These are phyloP conservation scores for Talaromyces sp. DNA, from an alignment of 2,329 filamentous ascomycete genomes.

Conservation along the genomic window DNA sequence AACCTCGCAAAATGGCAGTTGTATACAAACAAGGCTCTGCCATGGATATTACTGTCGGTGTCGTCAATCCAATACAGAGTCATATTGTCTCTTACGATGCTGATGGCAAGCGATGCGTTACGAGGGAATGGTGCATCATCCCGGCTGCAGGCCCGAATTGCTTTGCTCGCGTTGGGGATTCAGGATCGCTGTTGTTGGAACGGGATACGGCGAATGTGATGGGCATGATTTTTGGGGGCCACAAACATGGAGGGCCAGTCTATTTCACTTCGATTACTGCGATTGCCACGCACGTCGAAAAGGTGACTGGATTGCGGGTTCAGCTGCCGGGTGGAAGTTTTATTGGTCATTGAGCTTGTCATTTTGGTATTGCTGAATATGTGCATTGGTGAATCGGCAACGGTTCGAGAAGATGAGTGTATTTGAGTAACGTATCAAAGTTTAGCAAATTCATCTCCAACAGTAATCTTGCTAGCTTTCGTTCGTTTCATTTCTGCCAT, in stretches of 20 bases:
- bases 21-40: slow-evolving; percentile 12
- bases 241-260: not conserved
- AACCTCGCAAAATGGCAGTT: not conserved
- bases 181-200: slow-evolving; percentile 13
- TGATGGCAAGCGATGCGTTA: slow-evolving; percentile 5
- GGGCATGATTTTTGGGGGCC: slow-evolving; percentile 13
- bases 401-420: not conserved
- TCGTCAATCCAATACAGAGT: slow-evolving; percentile 12
- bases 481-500: slow-evolving; percentile 13
- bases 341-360: not conserved
- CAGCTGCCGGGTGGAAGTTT: slow-evolving; percentile 9
- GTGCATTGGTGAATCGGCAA: too few species aligned
- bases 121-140: slow-evolving; percentile 13
- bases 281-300: slow-evolving; percentile 5
- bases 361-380: not conserved
- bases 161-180: slow-evolving; percentile 12
- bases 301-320: slow-evolving; percentile 8
- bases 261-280: slow-evolving; percentile 17
- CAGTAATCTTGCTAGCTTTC: slow-evolving; percentile 13
- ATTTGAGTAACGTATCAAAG: not conserved
- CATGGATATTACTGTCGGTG: not conserved
- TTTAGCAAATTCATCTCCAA: slow-evolving; percentile 11
- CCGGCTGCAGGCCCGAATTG: not conserved
- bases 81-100: slow-evolving; percentile 12
- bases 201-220: slow-evolving; percentile 1